phyloP scores from a whole-genome alignment of 768 basidiomycete species.

The Scleroderma citrinum region DNA sequence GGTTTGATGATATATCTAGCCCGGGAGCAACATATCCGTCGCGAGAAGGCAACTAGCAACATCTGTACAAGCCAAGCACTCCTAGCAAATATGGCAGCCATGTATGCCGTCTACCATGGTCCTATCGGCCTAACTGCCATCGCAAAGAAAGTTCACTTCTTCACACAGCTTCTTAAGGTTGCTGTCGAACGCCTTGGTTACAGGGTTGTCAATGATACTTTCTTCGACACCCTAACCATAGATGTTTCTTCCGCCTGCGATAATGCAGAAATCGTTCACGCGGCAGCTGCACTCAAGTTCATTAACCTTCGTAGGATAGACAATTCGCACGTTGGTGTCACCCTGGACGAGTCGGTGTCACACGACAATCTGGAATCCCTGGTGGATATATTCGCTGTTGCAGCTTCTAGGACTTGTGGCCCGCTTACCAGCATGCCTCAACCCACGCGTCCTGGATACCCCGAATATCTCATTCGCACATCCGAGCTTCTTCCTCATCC shows the following conservation, averaged over 20 bases:
- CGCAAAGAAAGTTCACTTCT: slow-evolving; percentile 84
- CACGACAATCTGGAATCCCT: slow-evolving; percentile 69
- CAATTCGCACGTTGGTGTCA: slow-evolving; percentile 72
- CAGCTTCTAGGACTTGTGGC: slow-evolving; percentile 45
- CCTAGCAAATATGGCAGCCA: slow-evolving; percentile 98
- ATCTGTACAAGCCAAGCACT: slow-evolving; percentile 98
- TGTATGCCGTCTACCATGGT: slow-evolving; percentile 98
- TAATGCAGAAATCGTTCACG: slow-evolving; percentile 60
- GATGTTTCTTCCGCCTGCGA: slow-evolving; percentile 58
- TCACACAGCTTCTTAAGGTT: slow-evolving; percentile 70
- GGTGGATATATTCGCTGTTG: slow-evolving; percentile 75
- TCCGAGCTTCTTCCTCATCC: slow-evolving; percentile 77
- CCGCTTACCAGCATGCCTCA: slow-evolving; percentile 44
- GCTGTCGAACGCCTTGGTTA: slow-evolving; percentile 71
- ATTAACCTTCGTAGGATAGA: slow-evolving; percentile 85
- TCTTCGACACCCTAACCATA: slow-evolving; percentile 90
- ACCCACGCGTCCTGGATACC: slow-evolving; percentile 40
- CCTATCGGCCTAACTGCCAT: slow-evolving; percentile 80
- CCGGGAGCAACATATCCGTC: slow-evolving; percentile 93
- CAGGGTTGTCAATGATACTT: slow-evolving; percentile 58
- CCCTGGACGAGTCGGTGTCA: slow-evolving; percentile 86
- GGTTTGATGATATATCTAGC: slow-evolving; percentile 41
- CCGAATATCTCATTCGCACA: slow-evolving; percentile 49
- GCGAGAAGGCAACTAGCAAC: slow-evolving; percentile 97
- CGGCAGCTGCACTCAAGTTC: slow-evolving; percentile 51